Evolutionary conservation across 1,284 basidiomycete species (phyloP).

Genomic region (Apiotrichum sp.): DNA sequence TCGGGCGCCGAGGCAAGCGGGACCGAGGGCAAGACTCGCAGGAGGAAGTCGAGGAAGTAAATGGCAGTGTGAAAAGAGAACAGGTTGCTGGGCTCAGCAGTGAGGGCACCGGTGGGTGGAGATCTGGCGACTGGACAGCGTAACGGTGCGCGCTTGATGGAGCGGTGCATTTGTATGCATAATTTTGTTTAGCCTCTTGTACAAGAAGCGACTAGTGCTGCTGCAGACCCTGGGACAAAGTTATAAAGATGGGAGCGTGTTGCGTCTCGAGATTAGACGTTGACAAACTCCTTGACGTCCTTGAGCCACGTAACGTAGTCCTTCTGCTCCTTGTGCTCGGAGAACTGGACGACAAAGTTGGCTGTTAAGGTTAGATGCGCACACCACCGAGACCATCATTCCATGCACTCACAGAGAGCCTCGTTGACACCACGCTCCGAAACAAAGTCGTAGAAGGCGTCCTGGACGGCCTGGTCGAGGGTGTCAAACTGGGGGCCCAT

Average conservation of each 20-base stretch:
- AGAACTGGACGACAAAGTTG: constrained; percentile 74
- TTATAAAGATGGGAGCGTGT: too few species aligned
- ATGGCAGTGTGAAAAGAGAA: too few species aligned
- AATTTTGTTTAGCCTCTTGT: not conserved
- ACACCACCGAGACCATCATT: too few species aligned
- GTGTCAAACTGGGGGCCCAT: constrained; percentile 90
- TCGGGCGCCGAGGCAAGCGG: constrained; percentile 40
- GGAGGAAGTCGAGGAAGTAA: constrained; percentile 24
- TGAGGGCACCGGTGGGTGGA: too few species aligned
- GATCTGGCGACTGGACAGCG: too few species aligned
- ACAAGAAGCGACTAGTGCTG: not conserved
- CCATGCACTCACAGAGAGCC: constrained; percentile 53
- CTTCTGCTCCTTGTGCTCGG: constrained; percentile 84
- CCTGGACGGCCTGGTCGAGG: constrained; percentile 78
- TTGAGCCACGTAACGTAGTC: constrained; percentile 89
- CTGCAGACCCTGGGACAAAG: too few species aligned
- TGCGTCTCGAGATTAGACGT: constrained; percentile 36
- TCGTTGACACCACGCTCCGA: constrained; percentile 83
- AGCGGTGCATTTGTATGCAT: constrained; percentile 14
- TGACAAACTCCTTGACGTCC: constrained; percentile 77
- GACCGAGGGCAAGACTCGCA: constrained; percentile 28
- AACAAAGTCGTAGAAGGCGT: constrained; percentile 75
- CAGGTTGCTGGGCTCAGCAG: not conserved
- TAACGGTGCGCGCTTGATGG: not conserved
- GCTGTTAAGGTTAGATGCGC: constrained; percentile 36